These are phyloP conservation scores for Tympanopsis confertula DNA, from an alignment of 2,329 filamentous ascomycete species.

Conservation along the genomic window DNA sequence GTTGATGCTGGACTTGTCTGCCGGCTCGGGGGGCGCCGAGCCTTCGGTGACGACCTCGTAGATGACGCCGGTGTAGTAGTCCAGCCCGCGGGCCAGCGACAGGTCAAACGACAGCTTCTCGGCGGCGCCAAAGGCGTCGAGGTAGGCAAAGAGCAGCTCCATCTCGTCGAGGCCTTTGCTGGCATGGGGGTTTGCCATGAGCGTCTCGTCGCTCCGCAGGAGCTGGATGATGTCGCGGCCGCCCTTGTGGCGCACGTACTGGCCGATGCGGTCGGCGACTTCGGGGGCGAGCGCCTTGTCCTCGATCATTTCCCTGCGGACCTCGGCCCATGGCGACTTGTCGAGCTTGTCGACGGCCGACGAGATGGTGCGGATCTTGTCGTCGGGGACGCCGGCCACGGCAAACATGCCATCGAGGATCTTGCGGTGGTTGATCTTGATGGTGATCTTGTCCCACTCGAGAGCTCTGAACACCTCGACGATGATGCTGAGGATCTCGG, in stretches of 20 bases:
- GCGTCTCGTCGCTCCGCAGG: constrained; percentile 53
- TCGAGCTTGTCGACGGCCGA: constrained; percentile 94
- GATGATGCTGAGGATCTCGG: constrained; percentile 75
- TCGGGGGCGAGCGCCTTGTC: constrained; percentile 71
- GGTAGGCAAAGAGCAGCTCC: constrained; percentile 68
- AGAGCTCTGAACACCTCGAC: constrained; percentile 76
- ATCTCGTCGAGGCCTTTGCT: constrained; percentile 74
- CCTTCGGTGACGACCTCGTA: not conserved
- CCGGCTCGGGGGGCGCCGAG: not conserved
- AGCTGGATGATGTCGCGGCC: constrained; percentile 61
- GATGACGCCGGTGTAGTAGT: constrained; percentile 52
- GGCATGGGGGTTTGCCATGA: constrained; percentile 63
- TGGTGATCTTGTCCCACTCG: constrained; percentile 66
- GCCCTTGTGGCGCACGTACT: constrained; percentile 70
- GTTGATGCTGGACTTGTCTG: no score
- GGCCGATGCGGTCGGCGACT: constrained; percentile 77
- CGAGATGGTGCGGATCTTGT: constrained; percentile 81
- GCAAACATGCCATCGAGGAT: constrained; percentile 87
- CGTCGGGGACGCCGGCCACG: constrained; percentile 75
- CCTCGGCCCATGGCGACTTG: constrained; percentile 81
- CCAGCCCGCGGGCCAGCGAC: constrained; percentile 78
- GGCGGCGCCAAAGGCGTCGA: constrained; percentile 64
- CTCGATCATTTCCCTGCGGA: constrained; percentile 83
- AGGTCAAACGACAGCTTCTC: constrained; percentile 79
- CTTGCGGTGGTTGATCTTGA: constrained; percentile 92